Evolutionary conservation across 805 yeast species (phyloP), one percentile per base, ranked within the genome.

Genomic region (Brettanomyces naardenensis): DNA sequence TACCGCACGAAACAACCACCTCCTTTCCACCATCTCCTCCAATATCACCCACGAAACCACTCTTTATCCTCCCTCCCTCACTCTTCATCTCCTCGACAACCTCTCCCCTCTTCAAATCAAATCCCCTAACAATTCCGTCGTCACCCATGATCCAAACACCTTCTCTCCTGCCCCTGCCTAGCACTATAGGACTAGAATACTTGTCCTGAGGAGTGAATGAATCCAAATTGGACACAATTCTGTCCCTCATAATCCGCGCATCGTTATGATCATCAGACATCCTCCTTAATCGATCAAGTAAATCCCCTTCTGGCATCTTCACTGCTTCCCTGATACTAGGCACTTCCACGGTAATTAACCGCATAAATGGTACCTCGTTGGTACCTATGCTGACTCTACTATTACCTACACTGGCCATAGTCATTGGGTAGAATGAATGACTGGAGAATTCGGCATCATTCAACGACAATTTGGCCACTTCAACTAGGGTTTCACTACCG

Each of bases 361-460:
- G 58, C 84, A 83, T 75, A 49, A 67, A 81, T 4, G 95, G 95
- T 11, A 73, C 69, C 49, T 85, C 90, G 1, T 88, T 78, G 0
- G 95, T 86, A 0, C 78, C 86, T 6, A 83, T 69, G 0, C 80
- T 76, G 13, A 81, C 51, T 19, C 66, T 44, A 19, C 11, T 11
- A 3, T 20, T 14, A 13, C 38, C 14, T 4, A 57, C 54, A 6
- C 57, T 47, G 1, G 64, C 43, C 6, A 75, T 57, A 7, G 59
- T 47, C 66, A 73, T 65, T 11, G 84, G 80, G 14, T 78, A 69
- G 54, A 84, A 84, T 0, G 78, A 69, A 46, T 74, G 71, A 17
- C 75, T 69, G 5, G 80, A 68, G 45, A 81, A 84, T 48, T 81
- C 82, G 1, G 92, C 80, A 52, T 78, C 88, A 54, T 80, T 82